phyloP scores from a whole-genome alignment of 2,329 filamentous ascomycete genomes.

The Colletotrichum brevisporum region DNA sequence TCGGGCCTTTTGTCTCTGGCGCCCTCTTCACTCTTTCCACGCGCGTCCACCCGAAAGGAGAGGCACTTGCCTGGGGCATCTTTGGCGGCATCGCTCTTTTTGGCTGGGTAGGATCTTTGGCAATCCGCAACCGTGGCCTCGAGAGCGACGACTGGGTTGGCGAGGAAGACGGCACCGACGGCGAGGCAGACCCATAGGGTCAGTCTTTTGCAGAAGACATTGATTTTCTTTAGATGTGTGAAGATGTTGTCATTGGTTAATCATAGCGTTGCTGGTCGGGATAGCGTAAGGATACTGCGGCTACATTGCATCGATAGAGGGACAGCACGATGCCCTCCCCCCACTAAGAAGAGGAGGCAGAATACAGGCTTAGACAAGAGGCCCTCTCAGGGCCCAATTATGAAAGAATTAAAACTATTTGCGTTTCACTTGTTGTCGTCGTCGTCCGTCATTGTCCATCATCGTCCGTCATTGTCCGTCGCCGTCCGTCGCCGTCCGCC shows the following conservation, averaged over 20 bases:
- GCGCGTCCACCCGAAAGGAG: constrained; percentile 82
- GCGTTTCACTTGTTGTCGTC: background rate
- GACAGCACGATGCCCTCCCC: background rate
- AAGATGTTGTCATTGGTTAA: constrained; percentile 23
- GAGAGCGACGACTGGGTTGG: constrained; percentile 71
- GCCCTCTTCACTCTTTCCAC: constrained; percentile 86
- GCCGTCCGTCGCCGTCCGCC: too few species aligned
- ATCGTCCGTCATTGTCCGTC: too few species aligned
- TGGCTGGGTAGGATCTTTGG: constrained; percentile 85
- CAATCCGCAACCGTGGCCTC: constrained; percentile 76
- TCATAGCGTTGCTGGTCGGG: constrained; percentile 27
- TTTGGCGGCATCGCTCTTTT: constrained; percentile 87
- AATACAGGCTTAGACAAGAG: constrained; percentile 19
- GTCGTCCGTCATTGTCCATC: too few species aligned
- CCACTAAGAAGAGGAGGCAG: constrained; percentile 6
- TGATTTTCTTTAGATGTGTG: constrained; percentile 15
- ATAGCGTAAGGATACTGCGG: constrained; percentile 11
- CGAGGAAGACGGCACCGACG: constrained; percentile 49
- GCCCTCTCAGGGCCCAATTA: background rate
- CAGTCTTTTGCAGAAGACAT: background rate
- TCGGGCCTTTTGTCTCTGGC: constrained; percentile 90
- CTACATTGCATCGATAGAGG: constrained; percentile 28
- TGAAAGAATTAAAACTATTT: background rate
- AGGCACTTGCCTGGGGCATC: constrained; percentile 86
- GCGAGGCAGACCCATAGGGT: constrained; percentile 40